Conservation (phyloP, 2,329 filamentous ascomycete species). For the Eurotiales sp. region DNA sequence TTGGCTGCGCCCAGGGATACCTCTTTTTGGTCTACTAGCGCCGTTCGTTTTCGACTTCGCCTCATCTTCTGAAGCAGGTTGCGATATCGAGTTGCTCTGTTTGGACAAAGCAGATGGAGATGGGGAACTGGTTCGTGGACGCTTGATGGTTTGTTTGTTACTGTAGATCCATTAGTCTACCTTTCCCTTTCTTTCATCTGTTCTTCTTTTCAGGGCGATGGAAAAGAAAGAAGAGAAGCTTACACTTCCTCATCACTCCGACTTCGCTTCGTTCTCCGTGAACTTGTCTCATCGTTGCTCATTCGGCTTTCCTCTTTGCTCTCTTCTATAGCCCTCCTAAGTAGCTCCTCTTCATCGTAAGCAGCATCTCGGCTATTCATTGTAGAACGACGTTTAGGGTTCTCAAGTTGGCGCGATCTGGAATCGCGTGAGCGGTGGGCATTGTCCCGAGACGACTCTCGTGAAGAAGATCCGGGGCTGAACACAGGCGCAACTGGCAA, state of each 20-base stretch:
- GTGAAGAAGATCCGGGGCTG: conserved; percentile 41
- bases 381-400: conserved; percentile 82
- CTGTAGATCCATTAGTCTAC: conserved; percentile 46
- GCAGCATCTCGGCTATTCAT: conserved; percentile 96
- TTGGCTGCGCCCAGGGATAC: conserved; percentile 51
- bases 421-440: conserved; percentile 38
- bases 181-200: conserved; percentile 18
- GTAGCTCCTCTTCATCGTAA: conserved; percentile 89
- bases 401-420: conserved; percentile 49
- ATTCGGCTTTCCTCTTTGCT: conserved; percentile 75
- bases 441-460: conserved; percentile 39
- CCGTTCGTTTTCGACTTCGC: conserved; percentile 40
- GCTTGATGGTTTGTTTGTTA: conserved; percentile 67
- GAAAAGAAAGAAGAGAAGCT: conserved; percentile 38
- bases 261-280: conserved; percentile 71
- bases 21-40: conserved; percentile 59
- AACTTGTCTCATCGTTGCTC: conserved; percentile 49
- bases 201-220: too few species aligned
- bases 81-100: conserved; percentile 44
- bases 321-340: conserved; percentile 87
- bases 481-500: conserved; percentile 54
- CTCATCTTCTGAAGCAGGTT: conserved; percentile 64
- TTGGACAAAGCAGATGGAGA: conserved; percentile 59
- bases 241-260: conserved; percentile 94
- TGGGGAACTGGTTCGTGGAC: conserved; percentile 76